A percentile compares a stretch with the other conserved stretches of the same genome.
Conservation (phyloP, 2,329 filamentous ascomycete genomes). For the Fusarium verrucosum region DNA sequence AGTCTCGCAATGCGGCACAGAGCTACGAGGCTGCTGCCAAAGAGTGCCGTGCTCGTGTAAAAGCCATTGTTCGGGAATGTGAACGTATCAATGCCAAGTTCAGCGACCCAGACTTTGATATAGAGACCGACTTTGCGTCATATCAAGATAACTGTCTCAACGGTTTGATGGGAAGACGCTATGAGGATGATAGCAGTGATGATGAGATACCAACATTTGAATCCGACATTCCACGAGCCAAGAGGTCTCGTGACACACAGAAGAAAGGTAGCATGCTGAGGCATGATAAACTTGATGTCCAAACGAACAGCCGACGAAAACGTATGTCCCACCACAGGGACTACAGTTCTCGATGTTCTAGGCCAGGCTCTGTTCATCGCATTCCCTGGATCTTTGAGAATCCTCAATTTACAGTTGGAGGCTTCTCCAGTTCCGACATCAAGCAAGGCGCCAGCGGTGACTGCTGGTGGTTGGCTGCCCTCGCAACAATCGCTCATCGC, state of each 20-base stretch:
- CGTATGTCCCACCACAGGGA: constrained; percentile 14
- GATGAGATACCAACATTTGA: background rate
- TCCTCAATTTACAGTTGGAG: constrained; percentile 53
- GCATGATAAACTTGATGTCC: constrained; percentile 25
- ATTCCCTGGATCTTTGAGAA: constrained; percentile 56
- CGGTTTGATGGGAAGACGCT: constrained; percentile 43
- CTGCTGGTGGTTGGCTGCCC: constrained; percentile 77
- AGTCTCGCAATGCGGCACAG: constrained; percentile 52
- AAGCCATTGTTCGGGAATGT: constrained; percentile 54
- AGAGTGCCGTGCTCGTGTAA: constrained; percentile 53
- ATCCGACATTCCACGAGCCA: constrained; percentile 11
- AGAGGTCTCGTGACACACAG: constrained; percentile 24
- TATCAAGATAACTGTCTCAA: constrained; percentile 50
- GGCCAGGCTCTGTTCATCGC: constrained; percentile 54
- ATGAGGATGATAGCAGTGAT: constrained; percentile 24
- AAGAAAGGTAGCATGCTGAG: constrained; percentile 21
- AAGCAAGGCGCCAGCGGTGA: constrained; percentile 65
- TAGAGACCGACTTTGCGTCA: constrained; percentile 53
- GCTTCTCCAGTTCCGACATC: constrained; percentile 54
- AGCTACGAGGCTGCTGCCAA: constrained; percentile 54
- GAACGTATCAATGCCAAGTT: constrained; percentile 57
- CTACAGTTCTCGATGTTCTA: constrained; percentile 1
- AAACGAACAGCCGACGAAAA: constrained; percentile 21
- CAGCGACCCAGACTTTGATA: constrained; percentile 56
- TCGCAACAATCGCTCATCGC: constrained; percentile 74